Evolutionary conservation across 495 filamentous ascomycete genomes (phyloP).

Genomic region (Astrothelium macrocarpum): DNA sequence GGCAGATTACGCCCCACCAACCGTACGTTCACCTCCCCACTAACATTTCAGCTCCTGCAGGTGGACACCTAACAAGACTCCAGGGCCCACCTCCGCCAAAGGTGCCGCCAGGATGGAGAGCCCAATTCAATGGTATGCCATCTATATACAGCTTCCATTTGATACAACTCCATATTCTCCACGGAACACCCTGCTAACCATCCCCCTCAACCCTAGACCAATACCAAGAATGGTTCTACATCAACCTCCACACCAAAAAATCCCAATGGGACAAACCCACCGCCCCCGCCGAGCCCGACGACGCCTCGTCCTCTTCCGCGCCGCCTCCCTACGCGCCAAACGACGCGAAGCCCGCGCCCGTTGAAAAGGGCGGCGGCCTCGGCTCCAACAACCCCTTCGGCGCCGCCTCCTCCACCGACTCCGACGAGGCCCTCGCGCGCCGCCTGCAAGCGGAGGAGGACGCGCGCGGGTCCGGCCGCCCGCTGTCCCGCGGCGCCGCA

Average conservation of each 20-base stretch:
- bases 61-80: background rate
- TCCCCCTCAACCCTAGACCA: constrained; percentile 14
- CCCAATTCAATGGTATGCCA: constrained; percentile 66
- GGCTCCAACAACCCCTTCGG: constrained; percentile 53
- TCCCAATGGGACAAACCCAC: constrained; percentile 82
- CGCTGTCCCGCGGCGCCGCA: constrained; percentile 31
- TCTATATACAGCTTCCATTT: too few species aligned
- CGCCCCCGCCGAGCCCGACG: constrained; percentile 39
- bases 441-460: constrained; percentile 78
- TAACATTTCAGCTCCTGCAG: background rate
- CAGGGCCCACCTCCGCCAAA: constrained; percentile 73
- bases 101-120: constrained; percentile 83
- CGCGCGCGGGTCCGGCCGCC: constrained; percentile 40
- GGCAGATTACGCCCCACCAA: constrained; percentile 56
- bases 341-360: constrained; percentile 24
- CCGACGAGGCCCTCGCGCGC: constrained; percentile 65
- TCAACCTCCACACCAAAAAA: constrained; percentile 73
- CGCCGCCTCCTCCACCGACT: constrained; percentile 33
- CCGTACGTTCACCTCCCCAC: constrained; percentile 17
- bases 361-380: constrained; percentile 48
- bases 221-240: constrained; percentile 59
- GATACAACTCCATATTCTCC: background rate
- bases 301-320: constrained; percentile 31
- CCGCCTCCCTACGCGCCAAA: constrained; percentile 56
- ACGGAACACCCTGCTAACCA: constrained; percentile 1